These are phyloP conservation scores for Hortiboletus campestris DNA, from an alignment of 768 basidiomycete genomes.

Conservation along the genomic window DNA sequence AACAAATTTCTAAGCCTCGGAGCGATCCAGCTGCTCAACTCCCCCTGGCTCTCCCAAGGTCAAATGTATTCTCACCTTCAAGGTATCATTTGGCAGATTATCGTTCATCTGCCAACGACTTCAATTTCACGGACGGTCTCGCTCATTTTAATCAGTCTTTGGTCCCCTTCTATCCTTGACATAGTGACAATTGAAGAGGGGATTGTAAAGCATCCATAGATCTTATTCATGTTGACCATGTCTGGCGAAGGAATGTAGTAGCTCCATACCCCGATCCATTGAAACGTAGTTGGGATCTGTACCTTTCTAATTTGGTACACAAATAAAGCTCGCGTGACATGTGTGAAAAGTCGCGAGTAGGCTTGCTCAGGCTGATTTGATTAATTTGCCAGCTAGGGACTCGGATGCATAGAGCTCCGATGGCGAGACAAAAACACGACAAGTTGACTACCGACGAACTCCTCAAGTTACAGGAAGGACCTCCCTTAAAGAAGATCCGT, in stretches of 20 bases:
- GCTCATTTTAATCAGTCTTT: conserved; percentile 1
- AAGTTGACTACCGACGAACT: conserved; percentile 46
- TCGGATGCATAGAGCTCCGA: background rate
- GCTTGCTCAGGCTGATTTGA: no score
- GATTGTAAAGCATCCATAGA: background rate
- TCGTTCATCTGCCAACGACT: background rate
- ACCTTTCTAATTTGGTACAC: no score
- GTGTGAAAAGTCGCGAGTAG: background rate
- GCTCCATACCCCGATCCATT: background rate
- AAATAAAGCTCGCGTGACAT: background rate
- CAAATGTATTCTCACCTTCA: background rate
- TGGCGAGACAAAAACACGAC: conserved; percentile 18
- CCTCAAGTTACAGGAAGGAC: conserved; percentile 45
- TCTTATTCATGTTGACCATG: background rate
- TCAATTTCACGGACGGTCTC: background rate
- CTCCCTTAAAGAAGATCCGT: conserved; percentile 36
- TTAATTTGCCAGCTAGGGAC: background rate
- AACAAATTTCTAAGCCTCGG: background rate
- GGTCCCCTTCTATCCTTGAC: background rate
- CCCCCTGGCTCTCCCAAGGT: background rate
- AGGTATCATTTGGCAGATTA: background rate
- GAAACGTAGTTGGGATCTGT: no score
- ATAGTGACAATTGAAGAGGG: background rate
- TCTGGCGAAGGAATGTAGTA: background rate
- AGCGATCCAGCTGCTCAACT: background rate